A percentile compares a stretch with the other conserved stretches of the same genome.
phyloP scores from a whole-genome alignment of 148 eudicot species.

The Silene latifolia region DNA sequence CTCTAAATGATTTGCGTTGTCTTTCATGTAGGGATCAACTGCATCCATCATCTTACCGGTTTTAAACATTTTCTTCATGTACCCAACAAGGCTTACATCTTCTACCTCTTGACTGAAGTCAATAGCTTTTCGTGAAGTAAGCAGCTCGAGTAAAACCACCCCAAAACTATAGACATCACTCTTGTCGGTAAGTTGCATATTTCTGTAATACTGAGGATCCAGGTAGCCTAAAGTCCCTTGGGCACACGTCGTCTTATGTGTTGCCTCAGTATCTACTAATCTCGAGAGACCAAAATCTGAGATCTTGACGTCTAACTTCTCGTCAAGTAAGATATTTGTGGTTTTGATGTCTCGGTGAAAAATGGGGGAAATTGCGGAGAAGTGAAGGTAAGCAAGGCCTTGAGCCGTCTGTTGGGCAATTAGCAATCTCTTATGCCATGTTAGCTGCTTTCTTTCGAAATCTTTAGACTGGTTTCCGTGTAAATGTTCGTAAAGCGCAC shows the following conservation, averaged over 20 bases:
- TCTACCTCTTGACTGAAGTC: conserved; percentile 50
- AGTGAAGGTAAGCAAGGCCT: conserved; percentile 60
- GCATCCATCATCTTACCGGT: conserved; percentile 34
- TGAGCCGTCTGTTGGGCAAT: conserved; percentile 53
- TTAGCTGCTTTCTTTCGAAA: conserved; percentile 16
- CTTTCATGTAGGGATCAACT: conserved; percentile 37
- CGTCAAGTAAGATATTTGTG: conserved; percentile 52
- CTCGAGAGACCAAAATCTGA: conserved; percentile 62
- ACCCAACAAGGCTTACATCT: conserved; percentile 42
- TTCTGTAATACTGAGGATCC: conserved; percentile 53
- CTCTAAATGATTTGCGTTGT: conserved; percentile 33
- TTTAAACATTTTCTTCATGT: conserved; percentile 31
- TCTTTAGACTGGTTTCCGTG: conserved; percentile 25
- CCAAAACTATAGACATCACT: conserved; percentile 72
- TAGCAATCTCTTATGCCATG: conserved; percentile 38
- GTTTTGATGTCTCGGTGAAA: conserved; percentile 55
- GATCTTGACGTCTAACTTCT: conserved; percentile 49
- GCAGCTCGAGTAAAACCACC: conserved; percentile 49
- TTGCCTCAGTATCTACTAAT: conserved; percentile 39
- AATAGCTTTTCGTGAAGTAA: conserved; percentile 48
- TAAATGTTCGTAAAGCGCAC: conserved; percentile 47
- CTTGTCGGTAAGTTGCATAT: conserved; percentile 49
- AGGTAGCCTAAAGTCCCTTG: conserved; percentile 60
- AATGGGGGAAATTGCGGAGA: conserved; percentile 50
- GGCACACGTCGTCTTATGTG: conserved; percentile 47